phyloP scores from a whole-genome alignment of 73 alveolate species.

The Paramecium caudatum region DNA sequence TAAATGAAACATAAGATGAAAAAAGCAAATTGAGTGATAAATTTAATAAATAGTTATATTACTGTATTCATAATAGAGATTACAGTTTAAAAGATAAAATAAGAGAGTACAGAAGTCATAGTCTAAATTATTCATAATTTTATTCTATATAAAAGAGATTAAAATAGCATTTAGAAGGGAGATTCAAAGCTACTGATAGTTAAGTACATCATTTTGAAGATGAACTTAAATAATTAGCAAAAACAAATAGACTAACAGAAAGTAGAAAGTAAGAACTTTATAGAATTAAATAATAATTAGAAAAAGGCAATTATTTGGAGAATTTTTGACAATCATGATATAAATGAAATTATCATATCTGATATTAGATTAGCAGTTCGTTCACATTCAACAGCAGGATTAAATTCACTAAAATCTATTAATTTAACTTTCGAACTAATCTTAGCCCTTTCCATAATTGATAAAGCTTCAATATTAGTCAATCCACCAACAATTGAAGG shows the following conservation, averaged over 20 bases:
- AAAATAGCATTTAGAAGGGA: constrained; percentile 5
- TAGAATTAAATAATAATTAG: not conserved
- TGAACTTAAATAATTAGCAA: constrained; percentile 25
- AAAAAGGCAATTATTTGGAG: constrained; percentile 20
- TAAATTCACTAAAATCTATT: constrained; percentile 77
- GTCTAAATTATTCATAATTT: not conserved
- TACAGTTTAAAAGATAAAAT: constrained; percentile 10
- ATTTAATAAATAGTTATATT: constrained; percentile 28
- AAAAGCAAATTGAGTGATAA: constrained; percentile 13
- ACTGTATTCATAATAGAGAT: constrained; percentile 27
- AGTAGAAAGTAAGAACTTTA: not conserved
- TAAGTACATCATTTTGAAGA: not conserved
- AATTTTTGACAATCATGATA: constrained; percentile 22
- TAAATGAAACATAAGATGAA: constrained; percentile 16
- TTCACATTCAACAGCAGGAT: constrained; percentile 77
- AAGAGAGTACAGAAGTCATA: not conserved
- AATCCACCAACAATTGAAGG: constrained; percentile 81
- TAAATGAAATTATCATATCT: constrained; percentile 47
- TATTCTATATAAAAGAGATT: not conserved
- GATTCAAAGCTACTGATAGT: constrained; percentile 19
- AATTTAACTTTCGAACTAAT: constrained; percentile 45
- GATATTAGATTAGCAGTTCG: constrained; percentile 74
- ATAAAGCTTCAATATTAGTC: constrained; percentile 70
- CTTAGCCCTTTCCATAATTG: constrained; percentile 59
- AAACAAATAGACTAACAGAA: constrained; percentile 29